Percentiles rank a stretch among this genome's conserved stretches.
These are phyloP conservation scores for Conringia planisiliqua DNA, from an alignment of 345 rosid genomes.

Conservation along the genomic window DNA sequence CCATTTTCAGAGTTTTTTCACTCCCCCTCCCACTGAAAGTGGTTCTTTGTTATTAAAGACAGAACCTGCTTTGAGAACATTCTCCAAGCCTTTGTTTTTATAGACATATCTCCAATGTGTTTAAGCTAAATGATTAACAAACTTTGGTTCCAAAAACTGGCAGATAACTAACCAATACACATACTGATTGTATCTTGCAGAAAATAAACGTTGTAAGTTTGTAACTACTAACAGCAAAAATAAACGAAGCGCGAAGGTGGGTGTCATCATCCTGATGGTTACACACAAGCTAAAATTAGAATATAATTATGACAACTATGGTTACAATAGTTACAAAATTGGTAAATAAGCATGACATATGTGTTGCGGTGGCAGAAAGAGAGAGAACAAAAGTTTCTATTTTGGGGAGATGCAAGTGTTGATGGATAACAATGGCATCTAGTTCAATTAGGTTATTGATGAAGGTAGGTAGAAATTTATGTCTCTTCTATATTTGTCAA, in stretches of 20 bases:
- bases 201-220: not conserved
- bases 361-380: not conserved
- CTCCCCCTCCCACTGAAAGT: not conserved
- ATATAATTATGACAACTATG: not conserved
- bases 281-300: slow-evolving; percentile 3
- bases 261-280: not conserved
- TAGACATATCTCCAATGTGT: not conserved
- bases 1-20: slow-evolving; percentile 7
- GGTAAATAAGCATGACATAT: not conserved
- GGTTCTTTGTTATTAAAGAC: not conserved
- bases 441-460: not conserved
- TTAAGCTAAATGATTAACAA: not conserved
- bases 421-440: slow-evolving; percentile 10
- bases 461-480: not conserved
- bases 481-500: not conserved
- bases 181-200: slow-evolving; percentile 15
- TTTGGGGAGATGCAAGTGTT: not conserved
- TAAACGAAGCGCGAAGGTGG: not conserved
- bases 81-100: slow-evolving; percentile 9
- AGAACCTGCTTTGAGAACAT: slow-evolving; percentile 1
- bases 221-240: not conserved
- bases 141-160: not conserved
- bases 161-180: slow-evolving; percentile 3
- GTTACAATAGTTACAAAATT: not conserved
- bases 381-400: not conserved